Percentiles rank a stretch among this genome's conserved stretches.
These are phyloP conservation scores for Fusarium equiseti DNA, from an alignment of 2,329 filamentous ascomycete species.

Conservation along the genomic window DNA sequence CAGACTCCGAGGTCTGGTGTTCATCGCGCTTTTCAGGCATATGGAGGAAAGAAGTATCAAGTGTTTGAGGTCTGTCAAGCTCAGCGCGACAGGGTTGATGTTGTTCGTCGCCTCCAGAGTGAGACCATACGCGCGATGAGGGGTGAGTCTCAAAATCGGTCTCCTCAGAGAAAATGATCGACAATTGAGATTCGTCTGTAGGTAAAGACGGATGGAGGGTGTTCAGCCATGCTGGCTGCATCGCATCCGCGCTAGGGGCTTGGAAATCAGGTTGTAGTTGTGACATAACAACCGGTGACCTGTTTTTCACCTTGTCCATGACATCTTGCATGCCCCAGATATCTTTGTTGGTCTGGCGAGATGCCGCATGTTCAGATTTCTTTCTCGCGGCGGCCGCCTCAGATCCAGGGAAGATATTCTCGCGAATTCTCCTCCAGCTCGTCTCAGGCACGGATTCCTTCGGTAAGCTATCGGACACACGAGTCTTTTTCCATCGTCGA, in stretches of 20 bases:
- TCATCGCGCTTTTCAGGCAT: no score
- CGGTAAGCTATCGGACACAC: no score
- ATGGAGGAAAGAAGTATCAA: no score
- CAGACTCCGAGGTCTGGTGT: no score
- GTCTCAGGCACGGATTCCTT: not conserved
- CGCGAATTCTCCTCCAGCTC: slow-evolving; percentile 23
- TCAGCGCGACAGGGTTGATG: not conserved
- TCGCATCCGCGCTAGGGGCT: not conserved
- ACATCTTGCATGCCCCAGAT: not conserved
- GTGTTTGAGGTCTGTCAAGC: no score
- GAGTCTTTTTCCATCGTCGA: slow-evolving; percentile 5
- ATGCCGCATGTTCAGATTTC: not conserved
- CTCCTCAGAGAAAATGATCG: not conserved
- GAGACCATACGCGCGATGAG: not conserved
- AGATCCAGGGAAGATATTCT: slow-evolving; percentile 1
- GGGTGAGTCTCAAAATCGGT: not conserved
- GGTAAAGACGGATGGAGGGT: not conserved
- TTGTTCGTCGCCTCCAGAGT: not conserved
- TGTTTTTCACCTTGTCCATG: not conserved
- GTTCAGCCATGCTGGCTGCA: not conserved
- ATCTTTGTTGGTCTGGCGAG: no score
- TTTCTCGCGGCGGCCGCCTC: not conserved
- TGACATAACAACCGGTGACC: not conserved
- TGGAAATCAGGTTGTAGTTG: not conserved
- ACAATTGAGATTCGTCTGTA: not conserved